Conservation (phyloP, 352 stramenopile species). For the Phytophthora pistaciae region DNA sequence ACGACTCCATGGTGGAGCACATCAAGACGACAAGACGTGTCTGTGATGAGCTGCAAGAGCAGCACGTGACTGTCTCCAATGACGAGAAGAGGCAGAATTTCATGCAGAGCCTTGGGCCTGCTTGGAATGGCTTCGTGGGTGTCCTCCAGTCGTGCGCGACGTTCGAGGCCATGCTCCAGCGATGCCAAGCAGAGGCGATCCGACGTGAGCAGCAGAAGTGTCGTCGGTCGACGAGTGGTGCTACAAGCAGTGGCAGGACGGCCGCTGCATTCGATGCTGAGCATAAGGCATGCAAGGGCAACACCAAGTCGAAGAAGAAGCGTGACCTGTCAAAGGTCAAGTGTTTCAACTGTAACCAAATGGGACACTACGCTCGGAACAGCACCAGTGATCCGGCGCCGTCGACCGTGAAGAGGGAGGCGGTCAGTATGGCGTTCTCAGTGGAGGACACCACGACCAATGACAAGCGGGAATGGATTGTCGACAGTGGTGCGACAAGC, state of each 20-base stretch:
- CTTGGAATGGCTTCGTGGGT: slow-evolving; percentile 14
- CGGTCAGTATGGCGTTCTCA: background rate
- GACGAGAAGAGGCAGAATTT: slow-evolving; percentile 15
- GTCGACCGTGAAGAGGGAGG: background rate
- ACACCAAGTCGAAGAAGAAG: background rate
- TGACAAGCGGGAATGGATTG: background rate
- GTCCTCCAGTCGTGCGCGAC: slow-evolving; percentile 1
- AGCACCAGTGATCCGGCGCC: too few species aligned
- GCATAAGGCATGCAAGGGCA: background rate
- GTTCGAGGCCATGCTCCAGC: slow-evolving; percentile 6
- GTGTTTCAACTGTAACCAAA: background rate
- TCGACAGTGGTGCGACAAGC: background rate
- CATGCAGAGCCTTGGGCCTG: slow-evolving; percentile 14
- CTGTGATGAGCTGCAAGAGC: slow-evolving; percentile 18
- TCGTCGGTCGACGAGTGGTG: background rate
- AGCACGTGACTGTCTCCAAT: background rate
- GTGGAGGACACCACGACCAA: background rate
- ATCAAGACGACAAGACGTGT: slow-evolving; percentile 17
- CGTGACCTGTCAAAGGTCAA: background rate
- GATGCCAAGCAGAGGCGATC: slow-evolving; percentile 12
- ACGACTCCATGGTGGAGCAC: slow-evolving; percentile 10
- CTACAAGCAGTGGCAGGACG: background rate
- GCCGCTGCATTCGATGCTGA: background rate
- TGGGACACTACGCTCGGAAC: background rate
- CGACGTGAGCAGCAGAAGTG: slow-evolving; percentile 12